Evolutionary conservation across 495 filamentous ascomycete species (phyloP).

Genomic region (Penicillium coprophilum): DNA sequence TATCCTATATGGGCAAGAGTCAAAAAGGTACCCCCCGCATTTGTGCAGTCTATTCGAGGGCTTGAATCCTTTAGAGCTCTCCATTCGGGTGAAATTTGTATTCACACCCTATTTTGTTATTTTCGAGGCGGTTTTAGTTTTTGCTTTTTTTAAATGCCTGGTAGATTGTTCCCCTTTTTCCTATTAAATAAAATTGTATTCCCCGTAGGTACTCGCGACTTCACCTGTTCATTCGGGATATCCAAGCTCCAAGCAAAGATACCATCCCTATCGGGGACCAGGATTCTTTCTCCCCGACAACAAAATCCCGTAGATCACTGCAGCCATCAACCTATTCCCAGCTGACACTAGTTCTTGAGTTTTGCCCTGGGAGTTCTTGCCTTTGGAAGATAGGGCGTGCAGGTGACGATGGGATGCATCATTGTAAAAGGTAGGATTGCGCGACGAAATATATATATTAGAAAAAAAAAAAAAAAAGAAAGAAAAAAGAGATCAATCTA

Average conservation of each 20-base stretch:
- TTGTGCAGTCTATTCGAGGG: background rate
- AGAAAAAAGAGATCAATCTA: too few species aligned
- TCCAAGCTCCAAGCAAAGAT: conserved; percentile 1
- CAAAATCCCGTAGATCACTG: conserved; percentile 22
- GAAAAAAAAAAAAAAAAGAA: background rate
- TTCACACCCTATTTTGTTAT: background rate
- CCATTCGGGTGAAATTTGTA: background rate
- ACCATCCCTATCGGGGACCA: conserved; percentile 18
- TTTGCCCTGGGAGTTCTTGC: conserved; percentile 13
- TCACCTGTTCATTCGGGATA: background rate
- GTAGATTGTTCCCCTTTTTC: background rate
- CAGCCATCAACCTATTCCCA: conserved; percentile 4
- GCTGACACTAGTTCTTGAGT: background rate
- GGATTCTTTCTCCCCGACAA: conserved; percentile 14
- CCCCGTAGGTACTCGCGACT: too few species aligned
- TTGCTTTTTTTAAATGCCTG: background rate
- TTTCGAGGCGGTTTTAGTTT: too few species aligned
- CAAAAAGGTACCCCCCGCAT: conserved; percentile 10
- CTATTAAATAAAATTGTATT: background rate
- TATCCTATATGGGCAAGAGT: background rate
- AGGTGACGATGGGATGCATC: background rate
- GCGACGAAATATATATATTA: too few species aligned
- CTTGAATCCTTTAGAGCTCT: background rate
- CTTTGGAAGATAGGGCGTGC: conserved; percentile 16
- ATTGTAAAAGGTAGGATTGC: conserved; percentile 9